Conservation (phyloP, 352 stramenopile species). For the Pythium rhizo-oryzae region DNA sequence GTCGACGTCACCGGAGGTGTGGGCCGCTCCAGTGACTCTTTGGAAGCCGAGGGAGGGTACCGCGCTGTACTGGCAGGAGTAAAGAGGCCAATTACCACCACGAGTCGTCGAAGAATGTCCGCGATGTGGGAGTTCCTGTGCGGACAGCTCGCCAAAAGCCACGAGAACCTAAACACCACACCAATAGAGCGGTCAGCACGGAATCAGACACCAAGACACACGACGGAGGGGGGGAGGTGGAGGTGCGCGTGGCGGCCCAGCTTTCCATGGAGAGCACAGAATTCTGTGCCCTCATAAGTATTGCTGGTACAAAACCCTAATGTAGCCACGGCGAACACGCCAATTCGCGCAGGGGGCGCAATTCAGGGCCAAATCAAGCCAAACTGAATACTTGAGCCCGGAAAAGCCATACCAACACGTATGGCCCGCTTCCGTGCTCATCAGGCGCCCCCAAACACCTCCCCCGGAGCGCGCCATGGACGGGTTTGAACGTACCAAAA, state of each 20-base stretch:
- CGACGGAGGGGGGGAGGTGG: background rate
- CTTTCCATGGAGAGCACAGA: background rate
- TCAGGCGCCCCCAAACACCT: constrained; percentile 13
- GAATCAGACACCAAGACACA: background rate
- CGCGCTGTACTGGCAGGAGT: background rate
- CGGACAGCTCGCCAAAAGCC: background rate
- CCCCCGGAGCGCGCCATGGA: constrained; percentile 7
- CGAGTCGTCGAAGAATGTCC: constrained; percentile 13
- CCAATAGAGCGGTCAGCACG: background rate
- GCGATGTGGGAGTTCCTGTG: background rate
- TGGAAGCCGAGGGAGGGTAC: background rate
- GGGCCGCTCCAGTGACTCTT: background rate
- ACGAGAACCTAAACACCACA: background rate
- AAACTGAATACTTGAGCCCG: constrained; percentile 21
- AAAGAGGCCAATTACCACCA: background rate
- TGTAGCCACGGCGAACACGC: constrained; percentile 17
- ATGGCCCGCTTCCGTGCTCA: constrained; percentile 4
- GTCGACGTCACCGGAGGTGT: background rate
- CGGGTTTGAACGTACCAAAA: constrained; percentile 28
- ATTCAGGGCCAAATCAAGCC: constrained; percentile 24
- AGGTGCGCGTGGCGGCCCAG: background rate
- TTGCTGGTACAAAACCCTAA: constrained; percentile 19
- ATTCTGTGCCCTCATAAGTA: constrained; percentile 16
- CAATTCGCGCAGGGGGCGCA: constrained; percentile 19
- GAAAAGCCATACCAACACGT: constrained; percentile 10